phyloP scores from a whole-genome alignment of 192 early-diverging fungal species.

The Coemansia sp. region DNA sequence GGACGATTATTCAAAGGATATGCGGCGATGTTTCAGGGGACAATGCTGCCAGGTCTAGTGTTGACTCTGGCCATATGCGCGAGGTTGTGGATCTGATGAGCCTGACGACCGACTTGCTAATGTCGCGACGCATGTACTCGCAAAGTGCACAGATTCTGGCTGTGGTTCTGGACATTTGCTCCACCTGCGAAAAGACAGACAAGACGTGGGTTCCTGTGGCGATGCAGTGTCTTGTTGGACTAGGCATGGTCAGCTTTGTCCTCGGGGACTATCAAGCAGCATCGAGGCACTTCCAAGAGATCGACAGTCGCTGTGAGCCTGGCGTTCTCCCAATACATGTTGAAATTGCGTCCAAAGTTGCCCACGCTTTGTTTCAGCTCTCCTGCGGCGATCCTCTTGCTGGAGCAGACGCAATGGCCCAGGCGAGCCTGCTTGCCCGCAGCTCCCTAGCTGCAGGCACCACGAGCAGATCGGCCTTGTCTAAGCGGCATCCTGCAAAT shows the following conservation, averaged over 20 bases:
- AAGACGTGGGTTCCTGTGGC: constrained; percentile 17
- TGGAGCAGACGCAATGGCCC: constrained; percentile 13
- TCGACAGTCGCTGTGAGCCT: constrained; percentile 22
- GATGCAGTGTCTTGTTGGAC: constrained; percentile 32
- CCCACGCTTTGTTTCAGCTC: constrained; percentile 27
- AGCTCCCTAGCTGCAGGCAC: constrained; percentile 6
- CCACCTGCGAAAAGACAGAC: constrained; percentile 20
- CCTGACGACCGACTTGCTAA: constrained; percentile 21
- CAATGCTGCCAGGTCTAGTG: too few species aligned
- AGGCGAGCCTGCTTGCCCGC: constrained; percentile 17
- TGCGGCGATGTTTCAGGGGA: background rate
- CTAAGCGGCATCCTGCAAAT: constrained; percentile 12
- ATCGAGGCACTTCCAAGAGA: constrained; percentile 17
- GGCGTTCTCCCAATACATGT: constrained; percentile 35
- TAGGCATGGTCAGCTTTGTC: constrained; percentile 22
- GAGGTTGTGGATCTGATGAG: constrained; percentile 19
- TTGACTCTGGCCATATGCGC: constrained; percentile 27
- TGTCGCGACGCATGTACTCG: constrained; percentile 38
- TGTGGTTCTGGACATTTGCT: constrained; percentile 5
- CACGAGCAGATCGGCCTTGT: background rate
- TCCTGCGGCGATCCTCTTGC: constrained; percentile 20
- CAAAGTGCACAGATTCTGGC: constrained; percentile 7
- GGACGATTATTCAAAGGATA: constrained; percentile 15
- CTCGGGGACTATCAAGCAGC: constrained; percentile 19
- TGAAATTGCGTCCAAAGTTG: constrained; percentile 24